Base-by-base conservation (phyloP, 108 stramenopile species). In the Aurantiochytrium sp. region DNA sequence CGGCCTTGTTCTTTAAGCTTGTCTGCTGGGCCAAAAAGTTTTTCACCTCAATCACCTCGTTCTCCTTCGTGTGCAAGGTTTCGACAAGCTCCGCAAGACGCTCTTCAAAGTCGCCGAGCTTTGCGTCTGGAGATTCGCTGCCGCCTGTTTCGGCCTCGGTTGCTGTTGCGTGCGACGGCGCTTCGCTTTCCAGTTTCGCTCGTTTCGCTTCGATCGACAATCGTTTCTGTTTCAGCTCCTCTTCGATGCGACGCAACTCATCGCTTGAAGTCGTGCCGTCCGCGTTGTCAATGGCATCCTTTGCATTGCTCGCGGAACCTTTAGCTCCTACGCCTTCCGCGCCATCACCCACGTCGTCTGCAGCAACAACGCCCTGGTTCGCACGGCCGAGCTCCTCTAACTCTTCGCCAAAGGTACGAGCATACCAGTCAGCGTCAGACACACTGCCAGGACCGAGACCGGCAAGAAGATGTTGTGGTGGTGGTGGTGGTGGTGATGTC, bases 341-440 rank as follows among this genome's bases (percentile, higher is more conserved):
- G 8, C 1, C 42, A 3, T 12, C 35, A 42, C 35, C 42, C 6
- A 42, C 21, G 35, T 69, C 64, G 35, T 69, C 64, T 69, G 14
- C 64, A 18, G 10, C 42, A 69, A 42, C 25, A 6, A 69, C 35
- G 5, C 42, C 42, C 42, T 69, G 25, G 3, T 69, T 92, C 59
- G 43, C 95, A 93, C 59, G 96, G 95, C 60, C 92, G 69, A 25
- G 93, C 95, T 89, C 94, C 92, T 76, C 96, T 96, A 43, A 96
- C 92, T 89, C 89, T 23, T 53, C 49, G 51, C 51, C 51, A 28
- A 83, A 83, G 28, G 76, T 83, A 6, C 28, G 76, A 3, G 45
- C 51, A 23, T 83, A 83, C 76, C 76, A 83, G 16, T 83, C 76
- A 12, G 45, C 42, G 18, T 69, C 64, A 8, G 35, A 8, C 42